These are phyloP conservation scores for Prunus mongolica DNA, from an alignment of 306 rosid species.

Conservation along the genomic window DNA sequence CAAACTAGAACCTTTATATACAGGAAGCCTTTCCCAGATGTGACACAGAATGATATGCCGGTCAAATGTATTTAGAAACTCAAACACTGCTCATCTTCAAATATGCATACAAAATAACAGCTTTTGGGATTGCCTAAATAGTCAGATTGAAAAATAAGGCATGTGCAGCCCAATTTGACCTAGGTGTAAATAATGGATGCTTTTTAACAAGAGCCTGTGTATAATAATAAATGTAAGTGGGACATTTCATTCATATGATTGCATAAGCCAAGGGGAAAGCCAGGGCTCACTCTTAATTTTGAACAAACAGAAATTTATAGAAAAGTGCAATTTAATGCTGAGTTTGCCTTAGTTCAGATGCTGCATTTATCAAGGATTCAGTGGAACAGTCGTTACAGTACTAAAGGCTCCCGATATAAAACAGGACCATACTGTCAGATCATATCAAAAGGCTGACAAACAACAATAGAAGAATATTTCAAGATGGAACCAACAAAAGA, in stretches of 20 bases:
- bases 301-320: slow-evolving; percentile 42
- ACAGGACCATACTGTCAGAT: slow-evolving; percentile 17
- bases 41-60: neutral
- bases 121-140: neutral
- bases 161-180: neutral
- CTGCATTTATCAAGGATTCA: neutral
- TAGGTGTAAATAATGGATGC: neutral
- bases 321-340: neutral
- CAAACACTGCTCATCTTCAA: neutral
- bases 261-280: slow-evolving; percentile 37
- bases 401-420: neutral
- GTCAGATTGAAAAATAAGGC: neutral
- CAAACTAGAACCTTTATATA: neutral
- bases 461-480: slow-evolving; percentile 1
- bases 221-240: slow-evolving; percentile 1
- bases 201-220: neutral
- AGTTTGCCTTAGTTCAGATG: neutral
- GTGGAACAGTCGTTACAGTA: neutral
- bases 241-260: slow-evolving; percentile 36
- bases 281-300: slow-evolving; percentile 27
- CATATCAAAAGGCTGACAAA: slow-evolving; percentile 12
- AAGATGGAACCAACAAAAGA: slow-evolving; percentile 7
- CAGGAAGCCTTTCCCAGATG: neutral
- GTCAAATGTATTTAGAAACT: neutral
- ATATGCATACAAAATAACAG: neutral